These are phyloP conservation scores for Petrea volubilis DNA, from an alignment of 257 asterid genomes.

Conservation along the genomic window DNA sequence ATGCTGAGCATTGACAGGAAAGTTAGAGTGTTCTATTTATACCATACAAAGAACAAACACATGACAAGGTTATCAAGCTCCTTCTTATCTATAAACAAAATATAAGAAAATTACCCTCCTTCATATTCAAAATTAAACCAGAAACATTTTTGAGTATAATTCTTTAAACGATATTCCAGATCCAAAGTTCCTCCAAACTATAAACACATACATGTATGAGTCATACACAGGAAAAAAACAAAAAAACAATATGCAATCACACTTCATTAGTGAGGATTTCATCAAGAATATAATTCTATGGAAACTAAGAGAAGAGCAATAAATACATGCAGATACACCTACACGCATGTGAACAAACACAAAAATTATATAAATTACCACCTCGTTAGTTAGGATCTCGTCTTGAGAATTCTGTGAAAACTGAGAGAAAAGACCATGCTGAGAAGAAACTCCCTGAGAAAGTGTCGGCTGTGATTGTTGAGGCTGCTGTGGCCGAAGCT, in stretches of 20 bases:
- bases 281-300: constrained; percentile 74
- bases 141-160: background rate
- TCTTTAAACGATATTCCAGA: constrained; percentile 10
- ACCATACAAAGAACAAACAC: constrained; percentile 11
- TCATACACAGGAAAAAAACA: background rate
- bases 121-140: background rate
- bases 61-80: constrained; percentile 6
- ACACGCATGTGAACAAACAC: background rate
- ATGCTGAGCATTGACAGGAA: background rate
- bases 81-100: background rate
- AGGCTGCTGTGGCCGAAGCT: constrained; percentile 46
- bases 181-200: background rate
- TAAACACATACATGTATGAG: constrained; percentile 10
- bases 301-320: constrained; percentile 62
- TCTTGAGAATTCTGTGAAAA: constrained; percentile 83
- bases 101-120: constrained; percentile 1
- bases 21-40: background rate
- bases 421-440: constrained; percentile 82
- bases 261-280: constrained; percentile 58
- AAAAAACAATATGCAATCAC: no score
- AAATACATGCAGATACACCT: constrained; percentile 4
- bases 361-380: constrained; percentile 30
- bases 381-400: constrained; percentile 63
- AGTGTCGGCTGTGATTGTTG: constrained; percentile 72
- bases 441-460: constrained; percentile 88